phyloP scores from a whole-genome alignment of 345 rosid genomes.

The Corchorus capsularis region DNA sequence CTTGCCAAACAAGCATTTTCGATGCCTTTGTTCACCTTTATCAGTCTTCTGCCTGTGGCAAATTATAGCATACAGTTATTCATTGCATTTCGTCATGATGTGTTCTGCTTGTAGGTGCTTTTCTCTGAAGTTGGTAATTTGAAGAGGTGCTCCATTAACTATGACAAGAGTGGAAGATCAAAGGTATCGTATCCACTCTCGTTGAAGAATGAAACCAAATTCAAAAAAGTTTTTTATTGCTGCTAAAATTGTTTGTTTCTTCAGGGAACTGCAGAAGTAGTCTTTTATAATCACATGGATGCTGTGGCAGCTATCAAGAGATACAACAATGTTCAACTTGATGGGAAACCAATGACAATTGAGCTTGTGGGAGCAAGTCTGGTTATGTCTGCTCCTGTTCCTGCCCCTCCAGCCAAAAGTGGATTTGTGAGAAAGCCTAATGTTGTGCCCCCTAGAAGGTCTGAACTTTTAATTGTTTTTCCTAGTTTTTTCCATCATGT shows the following conservation, averaged over 20 bases:
- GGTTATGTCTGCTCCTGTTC: slow-evolving; percentile 34
- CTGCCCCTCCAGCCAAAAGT: slow-evolving; percentile 20
- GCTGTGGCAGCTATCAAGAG: slow-evolving; percentile 62
- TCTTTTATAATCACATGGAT: slow-evolving; percentile 38
- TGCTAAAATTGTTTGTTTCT: slow-evolving; percentile 28
- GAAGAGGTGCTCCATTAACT: slow-evolving; percentile 50
- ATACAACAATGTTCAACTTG: slow-evolving; percentile 59
- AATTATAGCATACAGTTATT: slow-evolving; percentile 3
- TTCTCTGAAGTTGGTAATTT: slow-evolving; percentile 59
- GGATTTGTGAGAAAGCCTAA: slow-evolving; percentile 22
- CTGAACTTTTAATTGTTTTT: slow-evolving; percentile 5
- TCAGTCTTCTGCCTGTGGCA: not conserved
- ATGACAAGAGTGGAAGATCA: slow-evolving; percentile 61
- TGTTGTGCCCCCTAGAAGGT: slow-evolving; percentile 30
- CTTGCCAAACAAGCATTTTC: not conserved
- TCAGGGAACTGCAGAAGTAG: slow-evolving; percentile 72
- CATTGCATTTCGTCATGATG: not conserved
- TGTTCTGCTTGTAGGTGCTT: slow-evolving; percentile 42
- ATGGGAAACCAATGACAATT: slow-evolving; percentile 63
- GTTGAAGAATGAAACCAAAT: slow-evolving; percentile 11
- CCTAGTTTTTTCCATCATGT: not conserved
- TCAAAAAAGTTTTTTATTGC: not conserved
- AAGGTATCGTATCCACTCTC: slow-evolving; percentile 41
- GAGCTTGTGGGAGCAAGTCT: slow-evolving; percentile 57
- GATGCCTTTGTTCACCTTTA: too few species aligned